Conservation (phyloP, 1,284 basidiomycete genomes). For the Sporisorium reilianum region DNA sequence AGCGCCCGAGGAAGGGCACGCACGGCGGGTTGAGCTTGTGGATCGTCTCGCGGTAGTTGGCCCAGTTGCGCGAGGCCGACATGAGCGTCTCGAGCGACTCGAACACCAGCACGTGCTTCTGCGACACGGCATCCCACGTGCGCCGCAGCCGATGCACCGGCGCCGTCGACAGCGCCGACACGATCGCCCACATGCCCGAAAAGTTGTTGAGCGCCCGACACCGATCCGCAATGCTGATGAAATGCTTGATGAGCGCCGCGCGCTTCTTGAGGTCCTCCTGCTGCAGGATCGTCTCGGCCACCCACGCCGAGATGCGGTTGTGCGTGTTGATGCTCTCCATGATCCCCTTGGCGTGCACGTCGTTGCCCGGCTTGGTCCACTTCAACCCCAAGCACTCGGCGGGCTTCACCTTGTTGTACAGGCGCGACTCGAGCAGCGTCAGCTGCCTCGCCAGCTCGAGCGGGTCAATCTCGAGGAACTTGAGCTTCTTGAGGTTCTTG, state of each 20-base stretch:
- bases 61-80: slow-evolving; percentile 91
- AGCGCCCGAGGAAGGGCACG: slow-evolving; percentile 98
- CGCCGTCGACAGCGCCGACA: slow-evolving; percentile 93
- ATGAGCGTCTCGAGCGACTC: slow-evolving; percentile 83
- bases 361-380: slow-evolving; percentile 66
- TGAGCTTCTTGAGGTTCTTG: slow-evolving; percentile 80
- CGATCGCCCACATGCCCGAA: slow-evolving; percentile 93
- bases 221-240: slow-evolving; percentile 91
- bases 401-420: slow-evolving; percentile 89
- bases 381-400: slow-evolving; percentile 83
- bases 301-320: slow-evolving; percentile 91
- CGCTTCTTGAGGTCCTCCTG: slow-evolving; percentile 89
- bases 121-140: slow-evolving; percentile 91
- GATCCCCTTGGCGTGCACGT: slow-evolving; percentile 77
- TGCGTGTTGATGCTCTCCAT: slow-evolving; percentile 90
- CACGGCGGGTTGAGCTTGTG: slow-evolving; percentile 90
- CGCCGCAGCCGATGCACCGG: slow-evolving; percentile 91
- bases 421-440: slow-evolving; percentile 88
- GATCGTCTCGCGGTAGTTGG: slow-evolving; percentile 87
- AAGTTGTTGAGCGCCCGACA: slow-evolving; percentile 93
- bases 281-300: slow-evolving; percentile 86
- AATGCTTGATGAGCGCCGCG: slow-evolving; percentile 85
- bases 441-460: slow-evolving; percentile 92
- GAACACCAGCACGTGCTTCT: slow-evolving; percentile 71
- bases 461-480: slow-evolving; percentile 87